These are phyloP conservation scores for Aspergillus conjunctus DNA, from an alignment of 495 filamentous ascomycete species.

Conservation along the genomic window DNA sequence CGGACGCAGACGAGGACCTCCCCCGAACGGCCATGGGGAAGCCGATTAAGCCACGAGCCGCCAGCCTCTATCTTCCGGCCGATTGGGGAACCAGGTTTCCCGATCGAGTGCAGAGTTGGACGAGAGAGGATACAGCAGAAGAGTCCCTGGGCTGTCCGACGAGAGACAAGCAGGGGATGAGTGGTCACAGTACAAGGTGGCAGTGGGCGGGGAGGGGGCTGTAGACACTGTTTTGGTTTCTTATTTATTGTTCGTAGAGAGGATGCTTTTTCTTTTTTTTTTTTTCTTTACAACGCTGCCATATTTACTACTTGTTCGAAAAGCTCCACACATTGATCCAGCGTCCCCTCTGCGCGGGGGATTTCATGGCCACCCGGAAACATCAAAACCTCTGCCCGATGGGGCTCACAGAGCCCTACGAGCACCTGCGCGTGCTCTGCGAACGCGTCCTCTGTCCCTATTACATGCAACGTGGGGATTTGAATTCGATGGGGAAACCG, in stretches of 20 bases:
- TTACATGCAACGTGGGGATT: constrained; percentile 1
- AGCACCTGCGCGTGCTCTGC: background rate
- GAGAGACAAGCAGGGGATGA: background rate
- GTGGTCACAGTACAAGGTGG: background rate
- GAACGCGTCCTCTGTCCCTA: background rate
- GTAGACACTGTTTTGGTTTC: background rate
- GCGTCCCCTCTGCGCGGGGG: background rate
- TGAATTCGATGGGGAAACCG: background rate
- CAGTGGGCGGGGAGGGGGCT: background rate
- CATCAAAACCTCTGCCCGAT: constrained; percentile 1
- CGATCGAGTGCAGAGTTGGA: background rate
- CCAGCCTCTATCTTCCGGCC: background rate
- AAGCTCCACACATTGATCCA: constrained; percentile 5
- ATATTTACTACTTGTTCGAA: constrained; percentile 1
- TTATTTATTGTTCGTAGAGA: background rate
- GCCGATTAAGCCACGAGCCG: background rate
- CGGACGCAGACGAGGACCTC: background rate
- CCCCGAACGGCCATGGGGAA: background rate
- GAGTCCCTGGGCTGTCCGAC: background rate
- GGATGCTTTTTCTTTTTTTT: background rate
- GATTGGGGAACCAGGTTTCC: background rate
- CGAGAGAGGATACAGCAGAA: background rate
- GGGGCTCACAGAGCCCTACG: background rate
- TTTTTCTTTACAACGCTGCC: background rate
- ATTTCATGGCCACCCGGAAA: background rate